phyloP scores from a whole-genome alignment of 1,284 basidiomycete genomes.

The Cutaneotrichosporon sp. region DNA sequence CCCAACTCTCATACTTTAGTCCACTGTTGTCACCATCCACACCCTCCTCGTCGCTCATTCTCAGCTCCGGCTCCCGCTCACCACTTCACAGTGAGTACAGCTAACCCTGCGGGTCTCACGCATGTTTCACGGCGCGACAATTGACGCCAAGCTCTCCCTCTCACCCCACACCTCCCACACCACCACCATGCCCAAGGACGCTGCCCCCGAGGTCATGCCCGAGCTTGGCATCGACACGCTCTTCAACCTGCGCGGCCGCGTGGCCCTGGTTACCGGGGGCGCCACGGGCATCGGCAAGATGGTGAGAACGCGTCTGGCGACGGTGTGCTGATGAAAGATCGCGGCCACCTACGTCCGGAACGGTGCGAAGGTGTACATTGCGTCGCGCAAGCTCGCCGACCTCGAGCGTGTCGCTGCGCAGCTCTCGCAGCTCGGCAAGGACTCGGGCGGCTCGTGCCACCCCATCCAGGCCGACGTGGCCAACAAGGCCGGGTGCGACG shows the following conservation, averaged over 20 bases:
- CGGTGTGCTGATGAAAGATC: conserved; percentile 13
- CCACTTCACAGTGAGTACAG: conserved; percentile 4
- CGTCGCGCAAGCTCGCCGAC: conserved; percentile 29
- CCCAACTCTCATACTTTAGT: not conserved
- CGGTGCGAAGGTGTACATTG: conserved; percentile 39
- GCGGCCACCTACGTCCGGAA: conserved; percentile 35
- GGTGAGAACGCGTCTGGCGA: not conserved
- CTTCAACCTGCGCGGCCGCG: conserved; percentile 26
- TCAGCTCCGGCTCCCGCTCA: not conserved
- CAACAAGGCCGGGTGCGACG: conserved; percentile 28
- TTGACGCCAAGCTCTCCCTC: not conserved
- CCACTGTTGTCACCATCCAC: not conserved
- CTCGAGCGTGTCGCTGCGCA: conserved; percentile 23
- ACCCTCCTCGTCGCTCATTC: not conserved
- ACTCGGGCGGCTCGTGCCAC: conserved; percentile 21
- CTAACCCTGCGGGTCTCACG: too few relatives aligned
- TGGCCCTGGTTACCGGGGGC: conserved; percentile 30
- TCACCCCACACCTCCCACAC: not conserved
- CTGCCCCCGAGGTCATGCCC: conserved; percentile 28
- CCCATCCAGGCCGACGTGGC: conserved; percentile 35
- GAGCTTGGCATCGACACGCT: conserved; percentile 23
- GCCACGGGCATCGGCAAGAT: conserved; percentile 23
- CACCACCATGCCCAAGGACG: conserved; percentile 27
- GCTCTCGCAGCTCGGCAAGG: conserved; percentile 18
- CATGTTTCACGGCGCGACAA: too few relatives aligned